These are phyloP conservation scores for Infundibulicybe gibba DNA, from an alignment of 768 basidiomycete genomes.

Conservation along the genomic window DNA sequence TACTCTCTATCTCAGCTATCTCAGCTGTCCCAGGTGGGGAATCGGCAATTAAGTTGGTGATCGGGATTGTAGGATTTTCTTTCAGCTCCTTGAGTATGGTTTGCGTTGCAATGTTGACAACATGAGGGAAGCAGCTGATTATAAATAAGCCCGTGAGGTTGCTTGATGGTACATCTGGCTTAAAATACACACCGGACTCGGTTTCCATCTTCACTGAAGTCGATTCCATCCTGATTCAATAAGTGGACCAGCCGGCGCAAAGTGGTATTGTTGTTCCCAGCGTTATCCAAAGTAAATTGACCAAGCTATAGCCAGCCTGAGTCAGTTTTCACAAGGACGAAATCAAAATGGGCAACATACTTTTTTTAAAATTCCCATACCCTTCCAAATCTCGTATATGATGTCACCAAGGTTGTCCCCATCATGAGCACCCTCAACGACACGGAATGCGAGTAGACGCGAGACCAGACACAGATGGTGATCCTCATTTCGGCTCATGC, in stretches of 20 bases:
- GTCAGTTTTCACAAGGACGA: background rate
- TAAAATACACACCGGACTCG: constrained; percentile 1
- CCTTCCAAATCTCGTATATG: constrained; percentile 8
- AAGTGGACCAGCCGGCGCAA: constrained; percentile 12
- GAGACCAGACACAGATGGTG: constrained; percentile 9
- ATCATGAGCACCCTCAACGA: constrained; percentile 15
- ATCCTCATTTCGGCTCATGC: constrained; percentile 7
- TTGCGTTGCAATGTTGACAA: constrained; percentile 21
- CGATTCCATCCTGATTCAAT: background rate
- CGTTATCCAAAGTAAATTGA: constrained; percentile 17
- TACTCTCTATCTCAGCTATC: background rate
- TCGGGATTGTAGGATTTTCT: constrained; percentile 4
- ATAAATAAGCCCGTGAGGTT: background rate
- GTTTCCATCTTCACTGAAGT: constrained; percentile 14
- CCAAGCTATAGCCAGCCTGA: constrained; percentile 8
- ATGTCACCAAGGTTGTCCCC: constrained; percentile 11
- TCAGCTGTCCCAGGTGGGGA: background rate
- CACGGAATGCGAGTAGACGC: constrained; percentile 14
- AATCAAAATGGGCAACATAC: constrained; percentile 1
- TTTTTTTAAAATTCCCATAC: constrained; percentile 5
- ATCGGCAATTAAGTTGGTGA: constrained; percentile 3
- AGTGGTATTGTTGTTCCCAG: constrained; percentile 16
- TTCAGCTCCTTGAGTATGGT: constrained; percentile 11
- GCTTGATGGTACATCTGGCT: background rate
- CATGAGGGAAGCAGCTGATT: constrained; percentile 22